These are phyloP conservation scores for Trichaptum fuscoviolaceum DNA, from an alignment of 768 basidiomycete species.

Conservation along the genomic window DNA sequence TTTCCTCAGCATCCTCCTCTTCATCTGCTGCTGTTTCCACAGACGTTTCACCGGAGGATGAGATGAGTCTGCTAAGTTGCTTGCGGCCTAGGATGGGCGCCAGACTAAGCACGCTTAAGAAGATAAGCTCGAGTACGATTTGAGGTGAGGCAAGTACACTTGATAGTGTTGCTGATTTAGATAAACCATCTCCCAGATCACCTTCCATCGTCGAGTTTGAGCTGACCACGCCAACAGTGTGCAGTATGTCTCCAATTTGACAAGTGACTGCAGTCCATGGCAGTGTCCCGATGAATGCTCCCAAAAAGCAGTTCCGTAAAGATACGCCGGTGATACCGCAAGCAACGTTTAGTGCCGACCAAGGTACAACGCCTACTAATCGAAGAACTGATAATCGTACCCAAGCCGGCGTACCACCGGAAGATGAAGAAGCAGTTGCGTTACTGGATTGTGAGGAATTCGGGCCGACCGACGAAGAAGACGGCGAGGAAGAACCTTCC, in stretches of 20 bases:
- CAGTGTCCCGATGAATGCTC: slow-evolving; percentile 76
- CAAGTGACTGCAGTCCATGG: slow-evolving; percentile 93
- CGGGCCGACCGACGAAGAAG: slow-evolving; percentile 4
- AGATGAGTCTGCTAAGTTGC: slow-evolving; percentile 53
- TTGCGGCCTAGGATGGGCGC: slow-evolving; percentile 81
- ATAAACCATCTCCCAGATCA: slow-evolving; percentile 26
- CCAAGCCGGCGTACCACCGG: slow-evolving; percentile 45
- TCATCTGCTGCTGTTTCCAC: background rate
- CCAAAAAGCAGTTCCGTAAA: slow-evolving; percentile 68
- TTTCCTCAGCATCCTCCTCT: background rate
- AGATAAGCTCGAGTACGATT: slow-evolving; percentile 77
- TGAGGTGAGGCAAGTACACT: slow-evolving; percentile 79
- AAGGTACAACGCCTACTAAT: slow-evolving; percentile 89
- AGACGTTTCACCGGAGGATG: slow-evolving; percentile 16
- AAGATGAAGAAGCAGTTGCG: slow-evolving; percentile 25
- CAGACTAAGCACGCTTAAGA: slow-evolving; percentile 78
- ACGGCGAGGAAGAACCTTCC: slow-evolving; percentile 52
- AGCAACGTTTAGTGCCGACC: slow-evolving; percentile 96
- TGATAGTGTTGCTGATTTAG: slow-evolving; percentile 73
- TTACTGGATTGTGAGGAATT: background rate
- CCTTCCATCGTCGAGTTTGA: slow-evolving; percentile 7
- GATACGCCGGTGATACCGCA: slow-evolving; percentile 88
- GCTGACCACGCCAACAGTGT: slow-evolving; percentile 71
- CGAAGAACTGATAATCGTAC: slow-evolving; percentile 83
- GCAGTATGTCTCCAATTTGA: slow-evolving; percentile 86